These are phyloP conservation scores for Lasiosphaeriaceae sp. DNA, from an alignment of 495 filamentous ascomycete species.

Conservation along the genomic window DNA sequence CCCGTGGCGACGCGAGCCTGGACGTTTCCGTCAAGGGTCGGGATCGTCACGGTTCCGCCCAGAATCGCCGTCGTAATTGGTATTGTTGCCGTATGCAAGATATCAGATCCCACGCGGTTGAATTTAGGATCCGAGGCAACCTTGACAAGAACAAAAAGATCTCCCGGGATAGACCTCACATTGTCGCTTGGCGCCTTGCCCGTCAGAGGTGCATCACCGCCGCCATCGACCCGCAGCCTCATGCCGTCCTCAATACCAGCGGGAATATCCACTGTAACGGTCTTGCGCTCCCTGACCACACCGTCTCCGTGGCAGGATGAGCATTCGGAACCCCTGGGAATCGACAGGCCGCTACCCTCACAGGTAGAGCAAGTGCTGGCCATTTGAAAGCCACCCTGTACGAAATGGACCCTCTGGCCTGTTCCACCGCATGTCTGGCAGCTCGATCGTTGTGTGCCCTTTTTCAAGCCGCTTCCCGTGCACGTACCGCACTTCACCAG, in stretches of 20 bases:
- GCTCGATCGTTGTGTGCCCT: slow-evolving; percentile 63
- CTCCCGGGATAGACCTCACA: slow-evolving; percentile 61
- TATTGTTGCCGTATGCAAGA: slow-evolving; percentile 86
- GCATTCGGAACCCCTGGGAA: slow-evolving; percentile 77
- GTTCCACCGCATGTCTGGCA: slow-evolving; percentile 83
- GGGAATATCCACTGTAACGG: slow-evolving; percentile 83
- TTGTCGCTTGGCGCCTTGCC: slow-evolving; percentile 57
- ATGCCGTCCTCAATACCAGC: slow-evolving; percentile 95
- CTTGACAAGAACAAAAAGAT: slow-evolving; percentile 81
- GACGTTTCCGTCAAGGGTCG: slow-evolving; percentile 85
- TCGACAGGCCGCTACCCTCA: slow-evolving; percentile 65
- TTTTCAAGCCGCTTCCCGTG: slow-evolving; percentile 76
- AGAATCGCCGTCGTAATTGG: slow-evolving; percentile 90
- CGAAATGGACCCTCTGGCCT: slow-evolving; percentile 79
- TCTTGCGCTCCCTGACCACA: slow-evolving; percentile 71
- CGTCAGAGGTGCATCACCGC: slow-evolving; percentile 81
- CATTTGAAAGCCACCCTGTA: slow-evolving; percentile 94
- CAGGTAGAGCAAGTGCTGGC: slow-evolving; percentile 81
- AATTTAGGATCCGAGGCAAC: slow-evolving; percentile 85
- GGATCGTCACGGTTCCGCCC: slow-evolving; percentile 83
- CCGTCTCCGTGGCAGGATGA: slow-evolving; percentile 73
- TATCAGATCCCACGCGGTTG: slow-evolving; percentile 76
- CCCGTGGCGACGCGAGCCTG: slow-evolving; percentile 85
- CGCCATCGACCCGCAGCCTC: slow-evolving; percentile 72
- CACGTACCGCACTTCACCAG: slow-evolving; percentile 77